phyloP scores from a whole-genome alignment of 768 basidiomycete species.

The Boletus sensibilis region DNA sequence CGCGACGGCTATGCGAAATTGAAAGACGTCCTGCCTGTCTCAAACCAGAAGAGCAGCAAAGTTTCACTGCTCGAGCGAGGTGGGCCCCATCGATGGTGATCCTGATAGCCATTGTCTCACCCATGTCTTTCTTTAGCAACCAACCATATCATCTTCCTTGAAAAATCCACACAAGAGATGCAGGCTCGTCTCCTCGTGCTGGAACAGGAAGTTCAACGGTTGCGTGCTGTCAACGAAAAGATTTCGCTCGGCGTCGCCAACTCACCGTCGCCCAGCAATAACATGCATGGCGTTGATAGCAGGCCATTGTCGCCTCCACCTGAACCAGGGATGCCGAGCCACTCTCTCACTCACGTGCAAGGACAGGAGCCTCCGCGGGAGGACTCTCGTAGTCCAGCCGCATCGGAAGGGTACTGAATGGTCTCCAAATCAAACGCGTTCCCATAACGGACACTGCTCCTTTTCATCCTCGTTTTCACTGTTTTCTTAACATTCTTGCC shows the following conservation, averaged over 20 bases:
- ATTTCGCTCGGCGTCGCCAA: constrained; percentile 64
- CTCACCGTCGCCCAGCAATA: constrained; percentile 55
- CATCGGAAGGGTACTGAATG: constrained; percentile 33
- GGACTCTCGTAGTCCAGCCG: constrained; percentile 48
- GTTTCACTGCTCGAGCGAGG: constrained; percentile 87
- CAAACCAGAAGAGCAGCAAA: constrained; percentile 90
- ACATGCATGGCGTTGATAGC: constrained; percentile 39
- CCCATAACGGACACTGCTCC: constrained; percentile 29
- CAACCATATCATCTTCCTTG: constrained; percentile 71
- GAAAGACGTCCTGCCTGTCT: constrained; percentile 82
- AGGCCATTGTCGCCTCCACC: constrained; percentile 66
- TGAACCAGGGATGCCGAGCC: constrained; percentile 45
- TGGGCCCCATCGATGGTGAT: constrained; percentile 35
- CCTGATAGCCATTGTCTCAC: constrained; percentile 10
- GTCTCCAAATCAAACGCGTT: constrained; percentile 16
- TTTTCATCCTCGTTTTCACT: constrained; percentile 36
- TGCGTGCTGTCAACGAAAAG: constrained; percentile 79
- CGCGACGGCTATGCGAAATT: constrained; percentile 87
- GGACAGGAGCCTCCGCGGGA: constrained; percentile 64
- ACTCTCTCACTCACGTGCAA: constrained; percentile 54
- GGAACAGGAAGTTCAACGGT: constrained; percentile 67
- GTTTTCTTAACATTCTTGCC: constrained; percentile 33
- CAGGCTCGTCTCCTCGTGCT: constrained; percentile 63
- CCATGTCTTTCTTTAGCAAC: constrained; percentile 52
- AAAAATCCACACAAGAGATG: constrained; percentile 70